A percentile compares a stretch with the other conserved stretches of the same genome.
Evolutionary conservation across 208 protist species (phyloP).

Genomic region (Leishmania lainsoni): DNA sequence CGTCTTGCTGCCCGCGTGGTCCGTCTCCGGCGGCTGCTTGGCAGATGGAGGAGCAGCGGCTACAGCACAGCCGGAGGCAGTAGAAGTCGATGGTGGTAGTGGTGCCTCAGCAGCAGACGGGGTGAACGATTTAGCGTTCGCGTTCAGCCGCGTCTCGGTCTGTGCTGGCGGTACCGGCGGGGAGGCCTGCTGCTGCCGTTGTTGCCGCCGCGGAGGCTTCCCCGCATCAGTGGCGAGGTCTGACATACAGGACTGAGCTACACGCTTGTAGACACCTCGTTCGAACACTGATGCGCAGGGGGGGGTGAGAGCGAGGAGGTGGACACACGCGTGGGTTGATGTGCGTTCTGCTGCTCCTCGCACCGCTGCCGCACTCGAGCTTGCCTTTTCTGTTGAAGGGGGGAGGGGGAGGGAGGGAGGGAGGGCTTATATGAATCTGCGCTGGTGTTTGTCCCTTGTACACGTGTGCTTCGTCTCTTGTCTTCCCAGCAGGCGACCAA

Average conservation of each 20-base stretch:
- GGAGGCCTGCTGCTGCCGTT: not conserved
- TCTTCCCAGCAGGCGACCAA: too few relatives aligned
- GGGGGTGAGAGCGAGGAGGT: not conserved
- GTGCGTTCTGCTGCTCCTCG: too few relatives aligned
- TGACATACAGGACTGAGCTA: not conserved
- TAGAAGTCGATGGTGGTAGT: not conserved
- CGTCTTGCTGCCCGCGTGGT: not conserved
- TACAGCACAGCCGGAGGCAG: not conserved
- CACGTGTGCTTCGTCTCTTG: not conserved
- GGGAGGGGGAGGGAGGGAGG: too few relatives aligned
- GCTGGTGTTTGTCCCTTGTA: not conserved
- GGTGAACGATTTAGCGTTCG: constrained; percentile 66
- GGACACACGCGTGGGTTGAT: too few relatives aligned
- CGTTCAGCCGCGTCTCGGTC: constrained; percentile 53
- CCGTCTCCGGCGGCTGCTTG: not conserved
- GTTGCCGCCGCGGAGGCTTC: constrained; percentile 8
- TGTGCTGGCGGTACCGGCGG: not conserved
- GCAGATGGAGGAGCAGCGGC: not conserved
- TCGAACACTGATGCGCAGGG: not conserved
- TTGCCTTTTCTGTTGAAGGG: too few relatives aligned
- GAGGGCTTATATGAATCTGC: too few relatives aligned
- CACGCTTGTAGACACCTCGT: not conserved
- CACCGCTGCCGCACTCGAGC: not conserved
- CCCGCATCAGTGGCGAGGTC: not conserved
- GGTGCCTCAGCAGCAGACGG: constrained; percentile 13